These are phyloP conservation scores for Colletotrichum sidae DNA, from an alignment of 2,329 filamentous ascomycete species.

Conservation along the genomic window DNA sequence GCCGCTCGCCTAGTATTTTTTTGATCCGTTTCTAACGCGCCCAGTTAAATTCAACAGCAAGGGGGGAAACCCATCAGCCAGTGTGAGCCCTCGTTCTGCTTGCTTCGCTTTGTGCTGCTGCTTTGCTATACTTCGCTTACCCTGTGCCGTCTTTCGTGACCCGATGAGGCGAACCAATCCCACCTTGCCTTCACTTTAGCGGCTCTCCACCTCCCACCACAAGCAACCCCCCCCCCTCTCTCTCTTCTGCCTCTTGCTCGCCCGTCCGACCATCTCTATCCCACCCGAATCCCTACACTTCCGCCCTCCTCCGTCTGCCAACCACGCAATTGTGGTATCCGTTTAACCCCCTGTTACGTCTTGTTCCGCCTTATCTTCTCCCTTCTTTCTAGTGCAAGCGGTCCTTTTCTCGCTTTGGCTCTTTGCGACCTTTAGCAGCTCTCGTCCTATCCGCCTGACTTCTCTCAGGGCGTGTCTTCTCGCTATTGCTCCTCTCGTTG, in stretches of 20 bases:
- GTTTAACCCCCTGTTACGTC: conserved; percentile 32
- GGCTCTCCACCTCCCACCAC: conserved; percentile 25
- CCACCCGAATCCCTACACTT: conserved; percentile 36
- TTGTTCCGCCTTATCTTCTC: conserved; percentile 37
- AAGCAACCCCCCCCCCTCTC: conserved; percentile 21
- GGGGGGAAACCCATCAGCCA: too few species aligned
- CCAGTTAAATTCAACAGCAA: too few species aligned
- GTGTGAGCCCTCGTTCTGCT: too few species aligned
- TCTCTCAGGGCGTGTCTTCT: conserved; percentile 35
- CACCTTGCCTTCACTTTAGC: too few species aligned
- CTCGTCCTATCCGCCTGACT: conserved; percentile 36
- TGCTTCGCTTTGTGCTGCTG: not conserved
- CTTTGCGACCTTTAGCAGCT: conserved; percentile 31
- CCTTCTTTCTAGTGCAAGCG: conserved; percentile 22
- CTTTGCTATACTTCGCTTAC: not conserved
- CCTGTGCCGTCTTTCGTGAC: conserved; percentile 13
- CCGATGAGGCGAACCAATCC: conserved; percentile 31
- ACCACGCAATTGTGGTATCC: conserved; percentile 22
- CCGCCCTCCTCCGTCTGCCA: conserved; percentile 32
- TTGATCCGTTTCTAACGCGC: too few species aligned
- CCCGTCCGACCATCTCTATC: conserved; percentile 20
- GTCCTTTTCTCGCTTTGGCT: conserved; percentile 27
- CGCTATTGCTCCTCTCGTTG: conserved; percentile 32
- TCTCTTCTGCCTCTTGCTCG: too few species aligned
- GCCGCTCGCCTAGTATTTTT: too few species aligned